Evolutionary conservation across 2,329 filamentous ascomycete genomes (phyloP), one percentile per base, ranked within the genome.

Genomic region (Calonectria leucothoes): DNA sequence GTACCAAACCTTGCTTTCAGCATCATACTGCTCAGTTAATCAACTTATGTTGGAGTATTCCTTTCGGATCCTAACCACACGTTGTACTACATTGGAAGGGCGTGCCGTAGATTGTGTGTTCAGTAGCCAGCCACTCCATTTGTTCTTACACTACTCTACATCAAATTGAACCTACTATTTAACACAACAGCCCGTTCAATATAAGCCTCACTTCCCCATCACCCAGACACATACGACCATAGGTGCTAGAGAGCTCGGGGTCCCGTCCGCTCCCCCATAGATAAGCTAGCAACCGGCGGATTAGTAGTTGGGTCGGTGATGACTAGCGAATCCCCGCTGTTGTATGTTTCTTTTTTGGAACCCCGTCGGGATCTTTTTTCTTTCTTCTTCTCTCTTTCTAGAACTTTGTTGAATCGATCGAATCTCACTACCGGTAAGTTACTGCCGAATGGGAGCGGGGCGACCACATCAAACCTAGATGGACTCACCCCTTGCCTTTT

Each of bases 241-340:
- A 61, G 55, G 55, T 61, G 55, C 55, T 61, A 27, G 55, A 61
- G 33, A 61, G 35, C 55, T 61, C 55, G 55, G 55, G 55, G 55
- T 61, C 55, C n/a, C 55, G 55, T 61, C 55, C 55, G 55, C 55
- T 61, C 55, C 55, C 55, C 55, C 55, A 61, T 61, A 17, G 33
- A 61, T 61, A 61, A 61, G 55, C 55, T 27, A 61, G 55, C 55
- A 61, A 61, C 55, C 55, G 55, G 55, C 23, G 55, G 55, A 61
- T 61, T 39, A 61, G 55, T 61, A 61, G 35, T 61, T 61, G 14
- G 55, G 55, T 61, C 55, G 55, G 55, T 61, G 55, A 61, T 61
- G 55, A 61, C 33, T 61, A 61, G 55, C 23, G 55, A 61, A 61
- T 61, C 33, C 55, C 55, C 55, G 55, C 55, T 61, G 55, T 61